Conservation (phyloP, 306 rosid species). For the Abrus pulchellus region DNA sequence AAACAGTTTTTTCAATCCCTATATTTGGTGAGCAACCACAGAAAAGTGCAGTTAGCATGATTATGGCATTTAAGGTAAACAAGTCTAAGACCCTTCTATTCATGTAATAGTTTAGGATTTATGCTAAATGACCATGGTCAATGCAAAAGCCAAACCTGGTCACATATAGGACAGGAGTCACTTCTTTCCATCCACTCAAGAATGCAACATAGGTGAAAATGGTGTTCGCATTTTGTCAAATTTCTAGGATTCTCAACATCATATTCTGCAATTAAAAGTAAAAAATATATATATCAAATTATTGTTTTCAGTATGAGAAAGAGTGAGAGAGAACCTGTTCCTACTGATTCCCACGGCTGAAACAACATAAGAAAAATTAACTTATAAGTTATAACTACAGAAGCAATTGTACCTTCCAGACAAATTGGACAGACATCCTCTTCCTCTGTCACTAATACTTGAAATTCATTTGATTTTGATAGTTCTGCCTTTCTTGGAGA, state of each 20-base stretch:
- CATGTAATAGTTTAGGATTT: neutral
- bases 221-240: constrained; percentile 71
- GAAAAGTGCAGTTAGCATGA: neutral
- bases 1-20: neutral
- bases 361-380: neutral
- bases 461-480: constrained; percentile 52
- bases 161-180: constrained; percentile 79
- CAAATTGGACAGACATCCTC: constrained; percentile 88
- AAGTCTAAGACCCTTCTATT: neutral
- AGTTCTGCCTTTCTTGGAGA: constrained; percentile 57
- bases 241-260: constrained; percentile 69
- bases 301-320: constrained; percentile 7
- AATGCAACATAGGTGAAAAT: constrained; percentile 84
- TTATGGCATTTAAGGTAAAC: constrained; percentile 10
- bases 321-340: neutral
- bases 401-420: constrained; percentile 68
- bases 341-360: neutral
- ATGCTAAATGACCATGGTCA: neutral
- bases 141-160: constrained; percentile 59
- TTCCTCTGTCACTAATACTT: constrained; percentile 54
- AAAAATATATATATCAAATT: neutral
- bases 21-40: neutral
- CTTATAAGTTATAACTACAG: constrained; percentile 22
- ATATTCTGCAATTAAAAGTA: constrained; percentile 62
- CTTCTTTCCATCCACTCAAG: constrained; percentile 93